Base-by-base conservation (phyloP, 2,329 filamentous ascomycete genomes). In the Akanthomyces uredinophilus region DNA sequence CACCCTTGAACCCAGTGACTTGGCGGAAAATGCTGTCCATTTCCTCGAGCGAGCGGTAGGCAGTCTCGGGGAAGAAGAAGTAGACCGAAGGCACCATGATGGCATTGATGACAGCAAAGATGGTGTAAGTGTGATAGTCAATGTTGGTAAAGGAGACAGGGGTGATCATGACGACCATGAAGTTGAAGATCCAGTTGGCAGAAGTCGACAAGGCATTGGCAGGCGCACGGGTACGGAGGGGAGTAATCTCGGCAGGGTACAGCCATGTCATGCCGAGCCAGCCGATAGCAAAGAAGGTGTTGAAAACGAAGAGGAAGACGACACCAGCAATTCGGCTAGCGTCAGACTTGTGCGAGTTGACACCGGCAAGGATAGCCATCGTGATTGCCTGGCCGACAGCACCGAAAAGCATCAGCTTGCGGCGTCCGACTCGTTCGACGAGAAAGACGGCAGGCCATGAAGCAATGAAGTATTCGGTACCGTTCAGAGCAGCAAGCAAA, bases 401-500 rank as follows among this genome's bases (percentile, higher is more conserved):
- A 59, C 88, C 88, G 65, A 90, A 84, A 20, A 92, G 74, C 87
- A 92, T 91, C 64, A 92, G 81, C 69, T 84, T 83, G 20, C 89
- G 82, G 32, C 89, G 85, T 13, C 87, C 87, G 4, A 87, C 83
- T 1, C 83, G 81, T 72, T 89, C 87, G 43, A 89, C 85, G 29
- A 88, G 78, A 71, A 86, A 86, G 22, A 83, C 78, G 1, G 80
- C 77, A 0, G 80, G 79, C 84, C 87, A 84, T 3, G 87, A 87
- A 1, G 82, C 87, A 71, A 88, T 85, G 71, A 87, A 78, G 59
- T 84, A 77, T 67, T 87, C 79, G 64, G 72, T 75, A 1, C 71
- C 72, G 62, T 75, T 75, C 54, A 76, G 66, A 13, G 72, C 71
- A 74, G 71, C 86, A 1, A 79, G 79, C 16, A 89, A 83, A 8